Base-by-base conservation (phyloP, 257 asterid species). In the Salvia splendens region DNA sequence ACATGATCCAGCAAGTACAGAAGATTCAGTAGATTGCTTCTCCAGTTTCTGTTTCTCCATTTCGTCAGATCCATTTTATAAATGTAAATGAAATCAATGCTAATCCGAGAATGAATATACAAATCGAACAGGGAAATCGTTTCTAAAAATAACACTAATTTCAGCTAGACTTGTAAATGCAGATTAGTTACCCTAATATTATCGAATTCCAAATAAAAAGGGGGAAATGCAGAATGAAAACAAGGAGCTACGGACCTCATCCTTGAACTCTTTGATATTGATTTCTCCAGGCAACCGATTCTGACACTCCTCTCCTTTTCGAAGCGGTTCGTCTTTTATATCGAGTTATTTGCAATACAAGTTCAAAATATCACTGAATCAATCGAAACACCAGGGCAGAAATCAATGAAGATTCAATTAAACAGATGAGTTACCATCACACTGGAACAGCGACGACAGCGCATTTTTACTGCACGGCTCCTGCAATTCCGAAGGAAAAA, bases 401-500 rank as follows among this genome's bases (percentile, higher is more conserved):
- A 38, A 69, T 7, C 14, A 50, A 64, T 8, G 48, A 42, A 64
- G 28, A 49, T 20, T 48, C 15, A 46, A 3, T 41, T 10, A 43
- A 61, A 6, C 20, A 15, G 52, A 60, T 16, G 32, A 78, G 45
- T 61, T 80, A 92, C 98, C 97, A 78, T 85, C 96, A 65, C 80
- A 76, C 41, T 67, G 54, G 56, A 92, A 81, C 51, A 92, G 68
- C 1, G 98, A 81, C 30, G 98, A 89, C 50, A 92, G 78, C 4
- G 89, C 84, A 81, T 79, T 83, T 73, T 89, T 79, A 16, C 81
- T 82, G 72, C 81, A 49, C 84, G 81, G 69, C 71, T 78, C 87
- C 98, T 87, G 84, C 67, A 70, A 46, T 12, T 63, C 30, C 16
- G 42, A 12, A 12, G 17, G 49, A 56, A 32, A 47, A 71, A 67